Evolutionary conservation across 179 eudicot species (phyloP).

Genomic region (Corrigiola litoralis): DNA sequence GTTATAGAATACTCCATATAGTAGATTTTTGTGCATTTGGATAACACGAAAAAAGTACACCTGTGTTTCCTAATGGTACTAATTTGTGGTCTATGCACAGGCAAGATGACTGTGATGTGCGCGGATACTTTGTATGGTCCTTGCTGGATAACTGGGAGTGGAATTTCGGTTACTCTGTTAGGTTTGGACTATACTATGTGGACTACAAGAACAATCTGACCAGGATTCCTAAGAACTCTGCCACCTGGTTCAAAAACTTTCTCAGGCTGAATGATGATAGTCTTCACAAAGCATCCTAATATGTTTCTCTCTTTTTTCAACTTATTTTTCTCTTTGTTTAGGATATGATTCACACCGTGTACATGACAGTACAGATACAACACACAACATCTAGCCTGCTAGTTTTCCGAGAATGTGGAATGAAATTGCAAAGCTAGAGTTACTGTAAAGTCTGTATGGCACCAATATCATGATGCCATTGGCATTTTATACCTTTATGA

Average conservation of each 20-base stretch:
- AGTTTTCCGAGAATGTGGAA: background rate
- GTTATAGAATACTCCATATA: background rate
- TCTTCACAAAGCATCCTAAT: slow-evolving; percentile 15
- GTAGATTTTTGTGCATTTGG: background rate
- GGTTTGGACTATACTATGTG: slow-evolving; percentile 86
- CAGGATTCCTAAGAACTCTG: slow-evolving; percentile 82
- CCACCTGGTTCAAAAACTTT: slow-evolving; percentile 61
- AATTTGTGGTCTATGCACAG: slow-evolving; percentile 34
- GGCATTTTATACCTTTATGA: too few species aligned
- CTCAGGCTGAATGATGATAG: slow-evolving; percentile 26
- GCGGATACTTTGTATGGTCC: slow-evolving; percentile 89
- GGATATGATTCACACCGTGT: background rate
- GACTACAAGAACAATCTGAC: slow-evolving; percentile 85
- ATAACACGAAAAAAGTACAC: background rate
- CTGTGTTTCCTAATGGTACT: too few species aligned
- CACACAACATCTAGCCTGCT: background rate
- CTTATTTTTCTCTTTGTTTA: background rate
- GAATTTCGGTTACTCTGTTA: slow-evolving; percentile 70
- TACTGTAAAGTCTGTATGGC: slow-evolving; percentile 1
- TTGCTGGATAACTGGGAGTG: slow-evolving; percentile 97
- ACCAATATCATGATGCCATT: slow-evolving; percentile 2
- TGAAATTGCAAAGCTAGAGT: background rate
- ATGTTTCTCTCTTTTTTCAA: background rate
- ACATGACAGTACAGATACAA: background rate
- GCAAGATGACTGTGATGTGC: slow-evolving; percentile 71